Evolutionary conservation across 1,284 basidiomycete genomes (phyloP), one percentile per base, ranked within the genome.

Genomic region (Irpex lacteus): DNA sequence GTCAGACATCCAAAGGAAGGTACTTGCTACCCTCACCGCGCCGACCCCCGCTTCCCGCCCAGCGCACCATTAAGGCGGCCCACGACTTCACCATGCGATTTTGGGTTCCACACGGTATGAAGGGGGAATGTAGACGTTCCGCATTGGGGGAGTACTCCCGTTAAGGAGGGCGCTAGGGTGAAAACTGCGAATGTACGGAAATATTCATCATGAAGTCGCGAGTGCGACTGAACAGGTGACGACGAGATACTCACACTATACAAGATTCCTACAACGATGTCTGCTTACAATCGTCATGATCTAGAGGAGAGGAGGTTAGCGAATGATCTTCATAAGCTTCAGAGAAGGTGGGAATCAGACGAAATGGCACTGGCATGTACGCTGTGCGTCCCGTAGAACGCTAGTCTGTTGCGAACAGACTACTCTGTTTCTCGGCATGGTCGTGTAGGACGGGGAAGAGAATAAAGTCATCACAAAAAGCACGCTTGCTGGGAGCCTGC

Each of bases 401-500:
- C 85, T 76, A 78, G 82, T 85, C 80, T 80, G 86, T 87, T 87
- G 86, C 85, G 85, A 88, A 88, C 85, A 81, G 80, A 86, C 85
- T 77, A 70, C 87, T 88, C 86, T 88, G 75, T 85, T 82, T 74
- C 88, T 90, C 88, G 85, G 79, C 82, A 87, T 85, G 81, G 86
- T 90, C 88, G 88, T 87, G 73, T 90, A 90, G 76, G 89, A 88
- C 86, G 89, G 88, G 89, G 89, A 90, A 90, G 89, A 90, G 89
- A 90, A 90, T 84, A 81, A 82, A 81, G 84, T 88, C 88, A 89
- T 90, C 89, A 74, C 64, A 65, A 44, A 44, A 65, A 65, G 69
- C 73, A 63, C 68, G 26, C 34, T 56, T 26, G 21, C 13, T 34
- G 13, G 18, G 54, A 56, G 19, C 54, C 21, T 36, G n/a, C 19